Conservation (phyloP, 495 filamentous ascomycete species). For the Aspergillus haitiensis region DNA sequence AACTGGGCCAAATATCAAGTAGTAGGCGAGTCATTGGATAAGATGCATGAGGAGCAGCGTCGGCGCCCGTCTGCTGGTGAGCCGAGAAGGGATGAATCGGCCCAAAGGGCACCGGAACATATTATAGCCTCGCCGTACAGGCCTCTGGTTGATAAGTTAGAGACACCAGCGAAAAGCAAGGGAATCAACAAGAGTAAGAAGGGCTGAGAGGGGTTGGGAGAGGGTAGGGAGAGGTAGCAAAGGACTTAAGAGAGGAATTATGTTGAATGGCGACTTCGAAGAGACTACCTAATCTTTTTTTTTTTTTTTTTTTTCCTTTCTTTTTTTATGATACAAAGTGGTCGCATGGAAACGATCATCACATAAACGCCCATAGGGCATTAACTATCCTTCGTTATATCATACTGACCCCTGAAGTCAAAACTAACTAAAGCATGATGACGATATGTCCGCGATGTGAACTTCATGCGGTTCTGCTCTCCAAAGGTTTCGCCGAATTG, state of each 20-base stretch:
- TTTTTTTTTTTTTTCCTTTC: background rate
- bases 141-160: conserved; percentile 65
- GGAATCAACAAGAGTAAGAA: conserved; percentile 40
- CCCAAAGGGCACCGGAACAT: conserved; percentile 52
- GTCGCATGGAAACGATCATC: too few species aligned
- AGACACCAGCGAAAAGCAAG: conserved; percentile 44
- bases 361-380: too few species aligned
- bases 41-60: conserved; percentile 76
- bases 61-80: conserved; percentile 59
- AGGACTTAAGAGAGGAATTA: too few species aligned
- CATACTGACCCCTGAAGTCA: too few species aligned
- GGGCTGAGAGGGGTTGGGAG: conserved; percentile 17
- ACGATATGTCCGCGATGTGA: too few species aligned
- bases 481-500: too few species aligned
- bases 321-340: background rate
- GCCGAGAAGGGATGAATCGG: conserved; percentile 45
- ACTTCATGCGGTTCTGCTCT: too few species aligned
- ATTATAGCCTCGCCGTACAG: conserved; percentile 72
- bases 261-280: too few species aligned
- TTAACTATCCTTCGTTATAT: too few species aligned
- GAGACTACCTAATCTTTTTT: background rate
- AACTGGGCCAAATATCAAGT: conserved; percentile 91
- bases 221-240: too few species aligned
- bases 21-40: conserved; percentile 75
- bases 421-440: too few species aligned